Evolutionary conservation across 805 yeast genomes (phyloP).

Genomic region (Kregervanrija fluxuum): DNA sequence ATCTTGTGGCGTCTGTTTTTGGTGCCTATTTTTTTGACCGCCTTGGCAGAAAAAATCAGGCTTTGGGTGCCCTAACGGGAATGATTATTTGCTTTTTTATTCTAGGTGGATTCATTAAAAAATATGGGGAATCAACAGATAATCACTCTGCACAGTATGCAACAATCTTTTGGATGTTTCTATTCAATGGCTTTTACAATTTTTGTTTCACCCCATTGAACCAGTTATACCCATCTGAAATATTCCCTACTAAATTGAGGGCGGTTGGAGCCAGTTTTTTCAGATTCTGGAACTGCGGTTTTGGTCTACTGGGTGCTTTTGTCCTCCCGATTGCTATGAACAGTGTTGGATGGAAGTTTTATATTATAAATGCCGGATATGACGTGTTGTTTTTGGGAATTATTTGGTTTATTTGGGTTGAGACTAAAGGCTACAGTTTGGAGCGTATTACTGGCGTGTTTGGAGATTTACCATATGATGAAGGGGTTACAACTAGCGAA

Average conservation of each 20-base stretch:
- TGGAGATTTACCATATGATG: slow-evolving; percentile 1
- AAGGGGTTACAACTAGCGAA: too few relatives aligned
- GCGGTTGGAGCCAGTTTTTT: slow-evolving; percentile 16
- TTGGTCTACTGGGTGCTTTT: slow-evolving; percentile 27
- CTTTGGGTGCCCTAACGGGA: slow-evolving; percentile 9
- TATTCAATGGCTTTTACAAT: slow-evolving; percentile 36
- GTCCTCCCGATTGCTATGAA: slow-evolving; percentile 31
- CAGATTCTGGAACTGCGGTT: slow-evolving; percentile 7
- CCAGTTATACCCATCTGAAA: slow-evolving; percentile 38
- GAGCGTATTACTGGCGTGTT: slow-evolving; percentile 29
- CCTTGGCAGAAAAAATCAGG: slow-evolving; percentile 15
- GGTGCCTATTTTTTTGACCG: slow-evolving; percentile 15
- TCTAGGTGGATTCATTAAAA: slow-evolving; percentile 16
- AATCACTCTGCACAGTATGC: slow-evolving; percentile 22
- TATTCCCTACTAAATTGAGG: slow-evolving; percentile 23
- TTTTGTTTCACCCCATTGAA: slow-evolving; percentile 40
- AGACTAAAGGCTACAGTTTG: slow-evolving; percentile 31
- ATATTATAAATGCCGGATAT: slow-evolving; percentile 14
- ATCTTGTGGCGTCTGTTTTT: slow-evolving; percentile 13
- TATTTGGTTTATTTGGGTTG: slow-evolving; percentile 19
- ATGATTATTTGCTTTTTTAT: slow-evolving; percentile 16
- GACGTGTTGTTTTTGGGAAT: slow-evolving; percentile 21
- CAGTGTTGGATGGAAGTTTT: slow-evolving; percentile 30
- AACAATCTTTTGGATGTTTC: slow-evolving; percentile 40
- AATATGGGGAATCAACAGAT: slow-evolving; percentile 4